Conservation (phyloP, 768 basidiomycete genomes). For the Rhodosporidiobolus odoratus region DNA sequence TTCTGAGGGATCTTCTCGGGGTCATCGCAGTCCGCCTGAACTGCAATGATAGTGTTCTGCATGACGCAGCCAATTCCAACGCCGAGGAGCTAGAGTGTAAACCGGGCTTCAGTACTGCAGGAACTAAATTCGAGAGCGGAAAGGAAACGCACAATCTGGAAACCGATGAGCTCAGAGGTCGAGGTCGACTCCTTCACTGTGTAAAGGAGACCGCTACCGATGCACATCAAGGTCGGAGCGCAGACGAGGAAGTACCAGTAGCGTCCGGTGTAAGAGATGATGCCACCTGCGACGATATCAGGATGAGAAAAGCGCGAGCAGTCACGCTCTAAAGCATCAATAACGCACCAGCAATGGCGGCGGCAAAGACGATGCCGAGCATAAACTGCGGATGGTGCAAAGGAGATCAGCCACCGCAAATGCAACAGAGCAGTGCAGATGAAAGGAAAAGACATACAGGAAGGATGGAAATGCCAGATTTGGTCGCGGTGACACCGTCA, state of each 20-base stretch:
- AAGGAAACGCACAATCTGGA: conserved; percentile 41
- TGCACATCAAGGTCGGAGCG: conserved; percentile 43
- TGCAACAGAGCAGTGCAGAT: too few relatives aligned
- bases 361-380: conserved; percentile 38
- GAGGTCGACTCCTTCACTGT: conserved; percentile 43
- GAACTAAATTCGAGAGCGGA: too few relatives aligned
- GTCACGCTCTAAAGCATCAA: too few relatives aligned
- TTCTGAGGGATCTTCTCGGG: conserved; percentile 46
- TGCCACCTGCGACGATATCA: conserved; percentile 35
- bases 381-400: too few relatives aligned
- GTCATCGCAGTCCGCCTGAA: conserved; percentile 48
- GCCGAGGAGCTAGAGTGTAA: conserved; percentile 48
- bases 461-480: conserved; percentile 46
- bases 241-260: conserved; percentile 43
- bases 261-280: conserved; percentile 40
- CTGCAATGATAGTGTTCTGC: conserved; percentile 49
- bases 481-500: conserved; percentile 44
- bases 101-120: too few relatives aligned
- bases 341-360: conserved; percentile 42
- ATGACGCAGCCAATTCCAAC: conserved; percentile 48
- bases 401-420: too few relatives aligned
- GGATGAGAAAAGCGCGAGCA: conserved; percentile 33
- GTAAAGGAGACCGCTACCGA: conserved; percentile 48
- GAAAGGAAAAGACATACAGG: too few relatives aligned
- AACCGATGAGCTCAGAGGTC: conserved; percentile 45